phyloP scores from a whole-genome alignment of 371 early-diverging fungal genomes.

The Nematocida sp. region DNA sequence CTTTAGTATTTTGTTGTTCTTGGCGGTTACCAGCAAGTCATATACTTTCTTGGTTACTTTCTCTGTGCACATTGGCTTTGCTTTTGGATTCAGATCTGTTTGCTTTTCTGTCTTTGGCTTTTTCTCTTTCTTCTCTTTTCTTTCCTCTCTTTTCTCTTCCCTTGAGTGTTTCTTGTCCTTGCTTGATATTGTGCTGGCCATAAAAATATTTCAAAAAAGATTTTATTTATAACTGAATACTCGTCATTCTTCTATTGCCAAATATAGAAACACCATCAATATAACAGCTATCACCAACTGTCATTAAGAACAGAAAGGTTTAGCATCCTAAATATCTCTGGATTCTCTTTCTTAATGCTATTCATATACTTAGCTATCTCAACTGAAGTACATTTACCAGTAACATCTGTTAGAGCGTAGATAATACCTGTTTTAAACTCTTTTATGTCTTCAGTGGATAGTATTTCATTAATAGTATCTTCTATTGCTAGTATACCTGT shows the following conservation, averaged over 20 bases:
- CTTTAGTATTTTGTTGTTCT: conserved; percentile 92
- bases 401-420: not conserved
- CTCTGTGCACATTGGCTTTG: conserved; percentile 66
- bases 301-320: no score
- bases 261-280: no score
- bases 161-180: not conserved
- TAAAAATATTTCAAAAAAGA: not conserved
- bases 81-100: conserved; percentile 20
- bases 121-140: not conserved
- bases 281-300: no score
- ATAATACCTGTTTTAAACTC: conserved; percentile 16
- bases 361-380: no score
- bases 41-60: conserved; percentile 80
- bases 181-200: conserved; percentile 10
- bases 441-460: not conserved
- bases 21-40: conserved; percentile 85
- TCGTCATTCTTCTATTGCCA: not conserved
- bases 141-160: conserved; percentile 14
- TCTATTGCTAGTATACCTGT: conserved; percentile 22
- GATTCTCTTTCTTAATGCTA: no score
- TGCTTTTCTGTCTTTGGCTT: conserved; percentile 4
- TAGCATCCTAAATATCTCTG: no score
- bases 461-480: conserved; percentile 5
- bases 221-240: not conserved
- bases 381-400: not conserved